Conservation (phyloP, 225 moss, liverwort and hornwort species). For the Polytrichum formosum region DNA sequence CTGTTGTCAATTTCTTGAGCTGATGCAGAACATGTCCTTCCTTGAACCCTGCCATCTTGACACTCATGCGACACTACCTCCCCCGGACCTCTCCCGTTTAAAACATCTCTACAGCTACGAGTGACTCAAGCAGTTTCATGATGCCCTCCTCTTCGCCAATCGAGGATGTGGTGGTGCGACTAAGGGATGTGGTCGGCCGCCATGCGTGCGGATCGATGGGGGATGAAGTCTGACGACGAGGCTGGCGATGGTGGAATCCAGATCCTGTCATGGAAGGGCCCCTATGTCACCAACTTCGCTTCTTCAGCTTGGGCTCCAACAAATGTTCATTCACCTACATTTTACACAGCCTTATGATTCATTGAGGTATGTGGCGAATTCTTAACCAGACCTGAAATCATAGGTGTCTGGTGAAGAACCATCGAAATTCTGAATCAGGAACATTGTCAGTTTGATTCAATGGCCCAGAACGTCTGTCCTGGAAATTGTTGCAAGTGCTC, state of each 20-base stretch:
- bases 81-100: constrained; percentile 34
- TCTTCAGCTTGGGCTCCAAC: constrained; percentile 35
- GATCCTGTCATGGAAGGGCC: constrained; percentile 72
- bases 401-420: too few species aligned
- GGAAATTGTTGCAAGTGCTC: too few species aligned
- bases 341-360: too few species aligned
- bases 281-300: constrained; percentile 39
- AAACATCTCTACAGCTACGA: constrained; percentile 64
- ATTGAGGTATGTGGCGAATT: too few species aligned
- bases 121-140: constrained; percentile 44
- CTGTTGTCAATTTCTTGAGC: constrained; percentile 47
- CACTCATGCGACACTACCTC: constrained; percentile 55
- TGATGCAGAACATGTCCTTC: constrained; percentile 17
- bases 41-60: constrained; percentile 56
- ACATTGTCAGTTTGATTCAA: too few species aligned
- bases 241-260: constrained; percentile 16
- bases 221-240: constrained; percentile 64
- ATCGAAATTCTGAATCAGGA: too few species aligned
- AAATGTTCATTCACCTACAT: too few species aligned
- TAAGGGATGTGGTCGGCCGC: constrained; percentile 58
- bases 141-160: constrained; percentile 27
- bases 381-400: too few species aligned
- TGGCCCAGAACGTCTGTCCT: too few species aligned
- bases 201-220: constrained; percentile 72
- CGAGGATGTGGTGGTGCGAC: constrained; percentile 44